Evolutionary conservation across 2,329 filamentous ascomycete species (phyloP).

Genomic region (Pyrenochaeta sp.): DNA sequence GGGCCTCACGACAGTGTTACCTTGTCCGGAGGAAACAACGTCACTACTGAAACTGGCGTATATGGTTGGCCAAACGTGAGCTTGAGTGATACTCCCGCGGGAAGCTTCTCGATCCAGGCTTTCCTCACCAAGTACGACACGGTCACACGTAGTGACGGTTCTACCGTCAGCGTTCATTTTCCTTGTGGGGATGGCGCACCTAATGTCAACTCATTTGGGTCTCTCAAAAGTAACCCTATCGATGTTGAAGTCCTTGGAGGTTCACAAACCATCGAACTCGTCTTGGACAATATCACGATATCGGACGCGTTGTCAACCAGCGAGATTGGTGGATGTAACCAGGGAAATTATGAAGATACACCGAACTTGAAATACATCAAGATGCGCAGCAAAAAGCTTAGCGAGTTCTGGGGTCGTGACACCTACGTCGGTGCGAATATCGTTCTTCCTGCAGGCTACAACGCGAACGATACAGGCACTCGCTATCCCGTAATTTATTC

Average conservation of each 20-base stretch:
- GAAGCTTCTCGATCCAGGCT: conserved; percentile 45
- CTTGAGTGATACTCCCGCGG: conserved; percentile 37
- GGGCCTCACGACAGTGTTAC: conserved; percentile 19
- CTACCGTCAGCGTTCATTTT: conserved; percentile 43
- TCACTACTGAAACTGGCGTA: conserved; percentile 33
- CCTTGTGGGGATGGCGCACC: conserved; percentile 47
- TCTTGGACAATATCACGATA: conserved; percentile 38
- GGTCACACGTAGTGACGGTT: conserved; percentile 47
- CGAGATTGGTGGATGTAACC: conserved; percentile 48
- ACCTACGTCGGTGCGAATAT: conserved; percentile 50
- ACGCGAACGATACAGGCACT: conserved; percentile 34
- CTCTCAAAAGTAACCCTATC: conserved; percentile 30
- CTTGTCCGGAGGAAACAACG: conserved; percentile 38
- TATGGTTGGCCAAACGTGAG: conserved; percentile 46
- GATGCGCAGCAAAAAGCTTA: conserved; percentile 47
- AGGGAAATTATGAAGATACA: conserved; percentile 50
- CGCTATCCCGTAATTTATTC: conserved; percentile 48
- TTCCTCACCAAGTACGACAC: conserved; percentile 48
- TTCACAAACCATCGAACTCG: conserved; percentile 38
- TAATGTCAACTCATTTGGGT: conserved; percentile 41
- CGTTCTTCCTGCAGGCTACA: conserved; percentile 44
- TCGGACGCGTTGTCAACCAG: conserved; percentile 34
- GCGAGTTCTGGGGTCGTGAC: conserved; percentile 47
- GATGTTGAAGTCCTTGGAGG: conserved; percentile 37
- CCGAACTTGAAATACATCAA: conserved; percentile 46